Base-by-base conservation (phyloP, 345 rosid genomes). In the Linum lewisii region DNA sequence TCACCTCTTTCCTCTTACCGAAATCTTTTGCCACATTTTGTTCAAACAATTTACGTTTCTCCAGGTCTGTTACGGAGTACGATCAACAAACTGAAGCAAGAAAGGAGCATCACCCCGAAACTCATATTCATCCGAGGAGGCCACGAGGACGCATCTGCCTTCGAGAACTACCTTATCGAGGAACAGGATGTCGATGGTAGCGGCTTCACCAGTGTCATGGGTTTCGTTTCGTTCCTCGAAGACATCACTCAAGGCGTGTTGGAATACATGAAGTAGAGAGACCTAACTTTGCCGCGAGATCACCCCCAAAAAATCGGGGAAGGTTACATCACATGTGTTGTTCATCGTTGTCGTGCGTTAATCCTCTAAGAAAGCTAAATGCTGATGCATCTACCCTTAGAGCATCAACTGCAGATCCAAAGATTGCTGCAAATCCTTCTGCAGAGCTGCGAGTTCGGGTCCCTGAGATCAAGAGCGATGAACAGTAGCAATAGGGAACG, bases 101-200 rank as follows among this genome's bases (percentile, higher is more conserved):
- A 81, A 6, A 78, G 97, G 62, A 81, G 83, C 63, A 82, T 93
- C 62, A 89, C 97, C 53, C 94, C 97, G 2, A 93, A 81, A 71
- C 86, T 93, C 44, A 67, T 82, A 65, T 89, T 93, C 67, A 81
- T 93, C 47, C 81, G 79, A 42, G 97, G 88, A 70, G 97, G 89
- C 66, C 85, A 79, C 58, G 91, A 84, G 1, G 94, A 89, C 66
- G 97, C 97, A 52, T 76, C 97, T 0, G 77, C 67, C 3, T 89
- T 89, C 26, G 97, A 93, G 80, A 85, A 77, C 78, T 87, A 83
- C 68, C 95, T 93, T 20, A 89, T 93, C 0, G 99, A 93, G 80
- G 99, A 93, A 66, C 99, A 89, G 65, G 95, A 84, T n/a, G 97
- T 89, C 0, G 94, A 89, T 5, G 97, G 97, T 22, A 85, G 68